Conservation (phyloP, 352 stramenopile genomes). For the Globisporangium apiculatum region DNA sequence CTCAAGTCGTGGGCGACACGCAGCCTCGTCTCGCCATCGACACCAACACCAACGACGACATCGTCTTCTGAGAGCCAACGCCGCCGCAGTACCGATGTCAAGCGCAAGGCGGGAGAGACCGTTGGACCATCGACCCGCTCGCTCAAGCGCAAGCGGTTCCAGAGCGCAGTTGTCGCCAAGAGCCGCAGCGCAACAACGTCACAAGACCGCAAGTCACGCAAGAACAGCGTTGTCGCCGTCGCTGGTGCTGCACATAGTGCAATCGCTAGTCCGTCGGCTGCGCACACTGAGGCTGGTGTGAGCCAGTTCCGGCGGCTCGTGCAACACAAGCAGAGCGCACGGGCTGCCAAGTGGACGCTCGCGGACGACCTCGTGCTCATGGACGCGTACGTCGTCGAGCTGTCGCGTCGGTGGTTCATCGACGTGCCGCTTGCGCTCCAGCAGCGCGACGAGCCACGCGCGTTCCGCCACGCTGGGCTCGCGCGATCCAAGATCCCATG, state of each 20-base stretch:
- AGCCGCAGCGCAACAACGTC: not conserved
- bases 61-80: slow-evolving; percentile 7
- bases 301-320: slow-evolving; percentile 41
- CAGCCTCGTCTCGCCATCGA: slow-evolving; percentile 18
- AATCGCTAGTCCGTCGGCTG: slow-evolving; percentile 17
- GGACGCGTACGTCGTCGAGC: slow-evolving; percentile 65
- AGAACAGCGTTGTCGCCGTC: not conserved
- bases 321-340: slow-evolving; percentile 40
- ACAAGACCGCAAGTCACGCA: not conserved
- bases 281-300: slow-evolving; percentile 26
- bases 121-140: slow-evolving; percentile 30
- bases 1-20: slow-evolving; percentile 63
- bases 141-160: slow-evolving; percentile 52
- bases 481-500: slow-evolving; percentile 62
- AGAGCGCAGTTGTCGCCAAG: slow-evolving; percentile 9
- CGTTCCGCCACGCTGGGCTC: slow-evolving; percentile 53
- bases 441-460: slow-evolving; percentile 46
- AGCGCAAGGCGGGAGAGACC: slow-evolving; percentile 42
- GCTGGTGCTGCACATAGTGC: not conserved
- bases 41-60: no score
- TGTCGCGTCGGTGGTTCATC: slow-evolving; percentile 72
- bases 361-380: slow-evolving; percentile 63
- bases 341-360: slow-evolving; percentile 53
- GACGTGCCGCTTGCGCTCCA: slow-evolving; percentile 68
- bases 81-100: slow-evolving; percentile 27